Evolutionary conservation across 2,329 filamentous ascomycete species (phyloP).

Genomic region (Tolypocladium guangdongense): DNA sequence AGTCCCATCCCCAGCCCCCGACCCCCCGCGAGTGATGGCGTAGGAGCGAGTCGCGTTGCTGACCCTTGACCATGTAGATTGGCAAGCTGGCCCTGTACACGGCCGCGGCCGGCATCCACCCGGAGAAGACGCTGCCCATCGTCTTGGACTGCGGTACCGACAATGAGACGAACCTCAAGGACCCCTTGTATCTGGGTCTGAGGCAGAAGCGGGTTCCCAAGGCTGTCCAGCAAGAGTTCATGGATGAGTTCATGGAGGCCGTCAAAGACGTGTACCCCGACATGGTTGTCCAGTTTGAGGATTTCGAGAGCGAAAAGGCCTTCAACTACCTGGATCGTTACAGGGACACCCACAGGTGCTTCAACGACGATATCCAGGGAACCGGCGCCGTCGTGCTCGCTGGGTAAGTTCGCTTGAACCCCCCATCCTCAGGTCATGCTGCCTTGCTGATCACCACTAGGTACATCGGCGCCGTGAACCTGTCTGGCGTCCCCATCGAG

Average conservation of each 20-base stretch:
- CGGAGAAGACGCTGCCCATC: constrained; percentile 67
- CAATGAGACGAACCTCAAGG: constrained; percentile 55
- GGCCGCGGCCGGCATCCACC: constrained; percentile 87
- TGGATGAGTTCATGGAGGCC: constrained; percentile 96
- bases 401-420: constrained; percentile 41
- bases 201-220: constrained; percentile 69
- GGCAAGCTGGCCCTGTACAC: constrained; percentile 95
- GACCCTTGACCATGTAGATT: constrained; percentile 37
- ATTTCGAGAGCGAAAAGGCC: constrained; percentile 86
- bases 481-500: constrained; percentile 72
- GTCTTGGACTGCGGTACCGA: constrained; percentile 57
- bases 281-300: constrained; percentile 84
- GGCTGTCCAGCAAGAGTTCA: constrained; percentile 75
- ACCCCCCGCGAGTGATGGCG: background rate
- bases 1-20: constrained; percentile 19
- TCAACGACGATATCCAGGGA: constrained; percentile 98
- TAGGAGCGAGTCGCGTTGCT: background rate
- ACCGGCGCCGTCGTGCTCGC: constrained; percentile 91
- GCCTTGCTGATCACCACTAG: constrained; percentile 45
- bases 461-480: constrained; percentile 66
- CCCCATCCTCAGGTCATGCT: background rate
- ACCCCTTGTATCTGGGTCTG: constrained; percentile 80
- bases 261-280: constrained; percentile 60
- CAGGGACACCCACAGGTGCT: constrained; percentile 80
- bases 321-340: constrained; percentile 91